Percentiles rank a stretch among this genome's conserved stretches.
These are phyloP conservation scores for Fusarium mexicanum DNA, from an alignment of 2,329 filamentous ascomycete species.

Conservation along the genomic window DNA sequence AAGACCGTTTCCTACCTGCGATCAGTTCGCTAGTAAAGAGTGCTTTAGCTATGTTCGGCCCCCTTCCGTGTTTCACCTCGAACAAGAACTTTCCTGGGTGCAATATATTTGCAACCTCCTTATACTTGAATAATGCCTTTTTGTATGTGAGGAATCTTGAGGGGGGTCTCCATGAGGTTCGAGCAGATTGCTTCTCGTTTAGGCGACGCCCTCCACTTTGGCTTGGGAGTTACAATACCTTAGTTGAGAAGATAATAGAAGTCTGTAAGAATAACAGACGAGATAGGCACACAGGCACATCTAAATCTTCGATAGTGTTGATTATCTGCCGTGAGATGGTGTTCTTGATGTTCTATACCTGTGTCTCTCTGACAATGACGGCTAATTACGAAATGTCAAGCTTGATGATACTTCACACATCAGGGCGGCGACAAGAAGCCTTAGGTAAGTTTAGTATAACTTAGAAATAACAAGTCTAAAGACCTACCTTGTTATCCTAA, in stretches of 20 bases:
- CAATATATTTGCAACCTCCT: background rate
- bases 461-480: background rate
- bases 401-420: background rate
- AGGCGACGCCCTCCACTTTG: background rate
- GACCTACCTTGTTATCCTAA: background rate
- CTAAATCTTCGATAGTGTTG: background rate
- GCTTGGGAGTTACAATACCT: background rate
- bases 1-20: too few species aligned
- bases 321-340: background rate
- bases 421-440: background rate
- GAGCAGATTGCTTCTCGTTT: background rate
- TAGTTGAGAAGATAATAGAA: background rate
- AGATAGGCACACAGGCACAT: background rate
- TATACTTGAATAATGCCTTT: background rate
- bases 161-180: background rate
- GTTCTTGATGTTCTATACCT: background rate
- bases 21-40: too few species aligned
- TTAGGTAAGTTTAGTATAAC: background rate
- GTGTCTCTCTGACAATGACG: background rate
- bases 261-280: background rate
- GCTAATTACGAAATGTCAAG: background rate
- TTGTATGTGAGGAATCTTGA: background rate
- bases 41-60: too few species aligned
- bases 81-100: background rate
- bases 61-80: background rate